Conservation (phyloP, 2,329 filamentous ascomycete species). For the Acephala macrosclerotiorum region DNA sequence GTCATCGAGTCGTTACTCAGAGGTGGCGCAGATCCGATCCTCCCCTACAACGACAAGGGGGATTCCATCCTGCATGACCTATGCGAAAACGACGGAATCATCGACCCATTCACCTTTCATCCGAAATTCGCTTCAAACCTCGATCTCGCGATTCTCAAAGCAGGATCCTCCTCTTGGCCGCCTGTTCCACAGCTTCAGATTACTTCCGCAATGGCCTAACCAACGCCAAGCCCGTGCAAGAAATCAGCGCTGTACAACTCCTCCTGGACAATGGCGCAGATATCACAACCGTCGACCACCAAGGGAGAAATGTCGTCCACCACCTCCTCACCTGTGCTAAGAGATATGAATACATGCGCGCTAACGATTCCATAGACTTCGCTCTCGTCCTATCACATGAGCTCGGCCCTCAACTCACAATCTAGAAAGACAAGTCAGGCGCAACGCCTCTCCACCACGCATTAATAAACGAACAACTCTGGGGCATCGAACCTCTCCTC, state of each 20-base stretch:
- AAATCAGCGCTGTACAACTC: background rate
- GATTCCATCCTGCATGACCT: conserved; percentile 10
- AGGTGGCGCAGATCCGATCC: background rate
- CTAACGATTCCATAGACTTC: background rate
- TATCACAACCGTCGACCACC: conserved; percentile 8
- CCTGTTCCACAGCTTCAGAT: background rate
- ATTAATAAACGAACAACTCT: conserved; percentile 23
- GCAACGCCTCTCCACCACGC: conserved; percentile 22
- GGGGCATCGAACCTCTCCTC: conserved; percentile 30
- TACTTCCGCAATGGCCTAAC: background rate
- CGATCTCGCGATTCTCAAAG: conserved; percentile 7
- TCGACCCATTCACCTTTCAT: background rate
- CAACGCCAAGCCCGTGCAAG: no score
- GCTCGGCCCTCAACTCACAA: conserved; percentile 9
- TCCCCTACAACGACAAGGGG: background rate
- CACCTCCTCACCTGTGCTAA: conserved; percentile 34
- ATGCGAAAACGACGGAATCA: background rate
- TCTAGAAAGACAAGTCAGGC: conserved; percentile 20
- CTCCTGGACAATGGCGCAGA: background rate
- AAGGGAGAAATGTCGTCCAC: conserved; percentile 22
- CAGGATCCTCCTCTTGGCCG: background rate
- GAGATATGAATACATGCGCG: conserved; percentile 31
- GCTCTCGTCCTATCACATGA: conserved; percentile 29
- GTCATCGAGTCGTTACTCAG: background rate
- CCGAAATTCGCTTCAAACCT: background rate